Base-by-base conservation (phyloP, 2,329 filamentous ascomycete genomes). In the Pseudopyrenochaeta lycopersici region DNA sequence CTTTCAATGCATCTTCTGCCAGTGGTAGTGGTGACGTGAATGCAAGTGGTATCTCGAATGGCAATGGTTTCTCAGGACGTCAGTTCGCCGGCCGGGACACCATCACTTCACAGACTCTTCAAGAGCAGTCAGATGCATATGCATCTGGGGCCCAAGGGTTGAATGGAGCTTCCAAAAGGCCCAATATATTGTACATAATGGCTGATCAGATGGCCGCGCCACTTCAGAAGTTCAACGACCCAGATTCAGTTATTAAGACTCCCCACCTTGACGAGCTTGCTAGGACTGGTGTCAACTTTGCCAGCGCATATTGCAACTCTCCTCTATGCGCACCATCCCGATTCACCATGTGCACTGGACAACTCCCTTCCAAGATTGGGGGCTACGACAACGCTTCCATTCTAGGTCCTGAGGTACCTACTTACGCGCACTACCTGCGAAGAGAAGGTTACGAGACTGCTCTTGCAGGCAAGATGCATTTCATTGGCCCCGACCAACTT, bases 381-480 rank as follows among this genome's bases (percentile, higher is more conserved):
- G 91, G 92, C 9, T 97, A 90, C 76, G 93, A 97, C 80, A 97
- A 97, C 72, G 93, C 92, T 39, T 88, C 90, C 30, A 90, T 92
- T 63, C 88, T 97, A 67, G 84, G 86, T 50, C 91, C 91, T 50
- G 92, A 96, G 66, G 86, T 91, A 27, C 93, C 92, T 12, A 97
- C 93, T 1, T 97, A 96, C 72, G 92, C 93, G 7, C 93, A 97
- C 76, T 97, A 97, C 77, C 82, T 97, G 49, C 90, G 93, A 44
- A 83, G 86, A 36, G 87, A 89, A 67, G 92, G 91, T 47, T 97
- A 97, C 71, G 91, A 97, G 77, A 97, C 93, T 11, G 90, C 90
- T 5, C 82, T 97, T 64, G 92, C 93, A 4, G 93, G 93, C 58
- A 97, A 97, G 84, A 97, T 97, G 93, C 93, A 97, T 78, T 97